phyloP scores from a whole-genome alignment of 2,329 filamentous ascomycete genomes.

The Fusarium gaditjirri region DNA sequence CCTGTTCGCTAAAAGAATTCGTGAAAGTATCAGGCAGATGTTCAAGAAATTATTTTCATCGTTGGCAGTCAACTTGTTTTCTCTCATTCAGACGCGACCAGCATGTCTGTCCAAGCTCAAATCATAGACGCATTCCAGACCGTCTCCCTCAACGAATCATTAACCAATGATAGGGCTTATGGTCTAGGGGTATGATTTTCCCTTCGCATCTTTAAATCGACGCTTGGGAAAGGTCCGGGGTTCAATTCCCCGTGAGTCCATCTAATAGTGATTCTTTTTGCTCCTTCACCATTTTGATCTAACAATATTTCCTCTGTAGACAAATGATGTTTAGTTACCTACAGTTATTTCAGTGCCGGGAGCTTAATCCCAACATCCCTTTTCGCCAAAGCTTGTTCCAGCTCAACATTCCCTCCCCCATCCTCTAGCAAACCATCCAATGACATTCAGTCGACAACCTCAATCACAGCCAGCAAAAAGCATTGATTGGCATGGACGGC shows the following conservation, averaged over 20 bases:
- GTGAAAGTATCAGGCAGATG: no score
- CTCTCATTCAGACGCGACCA: not conserved
- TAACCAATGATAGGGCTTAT: conserved; percentile 21
- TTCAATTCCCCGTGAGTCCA: conserved; percentile 34
- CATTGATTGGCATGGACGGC: rapidly evolving
- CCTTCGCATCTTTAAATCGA: conserved; percentile 18
- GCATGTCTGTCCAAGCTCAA: no score
- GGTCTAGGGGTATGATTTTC: conserved; percentile 34
- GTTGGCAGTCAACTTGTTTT: no score
- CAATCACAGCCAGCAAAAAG: not conserved
- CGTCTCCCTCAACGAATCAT: rapidly evolving
- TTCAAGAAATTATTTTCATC: no score
- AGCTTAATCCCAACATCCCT: no score
- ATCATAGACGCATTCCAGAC: not conserved
- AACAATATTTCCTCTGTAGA: no score
- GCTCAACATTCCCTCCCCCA: not conserved
- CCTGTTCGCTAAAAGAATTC: not conserved
- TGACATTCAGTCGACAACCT: not conserved
- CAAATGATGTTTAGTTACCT: no score
- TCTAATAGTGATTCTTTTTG: not conserved
- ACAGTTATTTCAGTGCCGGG: rapidly evolving
- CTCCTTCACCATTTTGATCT: no score
- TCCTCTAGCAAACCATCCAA: not conserved
- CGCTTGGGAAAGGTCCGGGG: conserved; percentile 29
- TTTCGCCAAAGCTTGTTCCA: rapidly evolving